These are phyloP conservation scores for Aspergillus aculeatus DNA, from an alignment of 2,329 filamentous ascomycete genomes.

Conservation along the genomic window DNA sequence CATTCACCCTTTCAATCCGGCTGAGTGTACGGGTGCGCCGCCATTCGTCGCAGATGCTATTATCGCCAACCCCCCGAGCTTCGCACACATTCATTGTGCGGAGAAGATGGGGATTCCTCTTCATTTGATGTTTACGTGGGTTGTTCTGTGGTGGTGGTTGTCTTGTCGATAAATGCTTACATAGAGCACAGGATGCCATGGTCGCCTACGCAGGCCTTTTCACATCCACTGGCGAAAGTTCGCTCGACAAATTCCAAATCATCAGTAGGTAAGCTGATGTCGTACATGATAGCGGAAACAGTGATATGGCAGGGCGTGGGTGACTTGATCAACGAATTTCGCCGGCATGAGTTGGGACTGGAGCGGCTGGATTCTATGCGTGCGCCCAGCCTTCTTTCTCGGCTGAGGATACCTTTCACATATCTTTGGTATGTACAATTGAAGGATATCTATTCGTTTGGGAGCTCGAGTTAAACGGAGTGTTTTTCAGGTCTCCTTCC, in stretches of 20 bases:
- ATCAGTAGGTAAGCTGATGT: constrained; percentile 71
- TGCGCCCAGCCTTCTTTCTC: constrained; percentile 74
- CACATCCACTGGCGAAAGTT: constrained; percentile 80
- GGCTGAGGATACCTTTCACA: constrained; percentile 75
- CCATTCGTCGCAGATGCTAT: constrained; percentile 82
- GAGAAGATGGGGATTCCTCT: constrained; percentile 74
- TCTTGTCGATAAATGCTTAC: neutral
- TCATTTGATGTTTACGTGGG: constrained; percentile 81
- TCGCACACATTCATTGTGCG: constrained; percentile 73
- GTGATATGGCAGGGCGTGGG: constrained; percentile 87
- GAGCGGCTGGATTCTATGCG: constrained; percentile 74
- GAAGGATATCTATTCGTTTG: neutral
- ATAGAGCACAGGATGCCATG: constrained; percentile 67
- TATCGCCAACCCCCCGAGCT: constrained; percentile 75
- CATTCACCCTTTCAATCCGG: constrained; percentile 49
- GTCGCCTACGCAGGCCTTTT: constrained; percentile 78
- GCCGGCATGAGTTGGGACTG: constrained; percentile 62
- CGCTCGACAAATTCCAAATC: constrained; percentile 70
- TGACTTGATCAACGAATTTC: constrained; percentile 63
- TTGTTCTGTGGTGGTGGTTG: constrained; percentile 18
- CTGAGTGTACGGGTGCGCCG: constrained; percentile 42
- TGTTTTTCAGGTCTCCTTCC: constrained; percentile 57
- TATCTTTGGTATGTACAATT: constrained; percentile 67
- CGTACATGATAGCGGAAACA: constrained; percentile 79
- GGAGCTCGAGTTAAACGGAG: neutral